These are phyloP conservation scores for Heteromeles arbutifolia DNA, from an alignment of 306 rosid species.

Conservation along the genomic window DNA sequence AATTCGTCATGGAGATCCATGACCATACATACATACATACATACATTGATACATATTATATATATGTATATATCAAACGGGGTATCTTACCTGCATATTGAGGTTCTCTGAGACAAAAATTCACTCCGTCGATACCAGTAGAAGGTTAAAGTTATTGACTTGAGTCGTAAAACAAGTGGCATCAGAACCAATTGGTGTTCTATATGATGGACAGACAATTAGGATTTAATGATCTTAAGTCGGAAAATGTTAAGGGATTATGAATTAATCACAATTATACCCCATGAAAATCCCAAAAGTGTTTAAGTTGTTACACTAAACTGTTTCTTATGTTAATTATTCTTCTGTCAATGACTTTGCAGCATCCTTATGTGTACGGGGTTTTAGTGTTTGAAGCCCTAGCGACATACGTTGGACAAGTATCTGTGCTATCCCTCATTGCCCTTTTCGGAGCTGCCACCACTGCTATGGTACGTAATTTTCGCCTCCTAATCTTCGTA, in stretches of 20 bases:
- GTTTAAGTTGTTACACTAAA: background rate
- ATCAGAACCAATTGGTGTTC: too few species aligned
- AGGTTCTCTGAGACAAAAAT: background rate
- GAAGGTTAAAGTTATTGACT: too few species aligned
- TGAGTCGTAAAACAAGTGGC: too few species aligned
- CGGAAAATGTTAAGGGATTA: background rate
- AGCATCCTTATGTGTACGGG: constrained; percentile 59
- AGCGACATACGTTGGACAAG: constrained; percentile 55
- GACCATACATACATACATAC: background rate
- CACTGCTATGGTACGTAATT: constrained; percentile 42
- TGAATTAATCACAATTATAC: background rate
- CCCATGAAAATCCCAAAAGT: background rate
- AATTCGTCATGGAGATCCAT: background rate
- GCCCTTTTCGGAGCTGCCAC: constrained; percentile 58
- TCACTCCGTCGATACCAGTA: background rate
- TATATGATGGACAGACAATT: background rate
- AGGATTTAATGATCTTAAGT: background rate
- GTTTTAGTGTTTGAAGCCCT: constrained; percentile 53
- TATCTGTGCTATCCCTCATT: constrained; percentile 47
- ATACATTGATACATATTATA: too few species aligned
- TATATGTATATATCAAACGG: background rate
- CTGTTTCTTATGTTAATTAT: background rate
- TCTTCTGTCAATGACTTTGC: constrained; percentile 1
- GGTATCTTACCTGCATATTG: background rate
- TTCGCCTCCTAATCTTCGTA: background rate